Percentiles rank a stretch among this genome's conserved stretches.
Conservation (phyloP, 345 rosid genomes). For the Capsella bursapastoris region DNA sequence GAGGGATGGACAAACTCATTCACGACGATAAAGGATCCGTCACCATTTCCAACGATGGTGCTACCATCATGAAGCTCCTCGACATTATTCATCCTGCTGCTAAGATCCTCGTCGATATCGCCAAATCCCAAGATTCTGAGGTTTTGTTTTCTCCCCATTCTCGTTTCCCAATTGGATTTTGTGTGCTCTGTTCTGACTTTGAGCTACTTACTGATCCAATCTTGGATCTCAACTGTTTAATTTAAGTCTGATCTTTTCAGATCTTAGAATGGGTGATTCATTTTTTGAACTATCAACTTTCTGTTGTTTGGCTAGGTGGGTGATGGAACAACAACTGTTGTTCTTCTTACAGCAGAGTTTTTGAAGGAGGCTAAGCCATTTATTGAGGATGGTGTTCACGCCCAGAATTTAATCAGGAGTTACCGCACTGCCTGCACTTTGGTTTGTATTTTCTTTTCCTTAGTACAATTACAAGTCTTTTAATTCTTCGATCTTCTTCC, state of each 20-base stretch:
- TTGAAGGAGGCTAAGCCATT: constrained; percentile 98
- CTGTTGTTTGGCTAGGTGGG: constrained; percentile 66
- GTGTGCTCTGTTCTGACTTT: neutral
- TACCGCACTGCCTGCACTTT: constrained; percentile 78
- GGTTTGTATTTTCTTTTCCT: constrained; percentile 48
- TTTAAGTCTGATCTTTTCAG: constrained; percentile 9
- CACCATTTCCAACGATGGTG: constrained; percentile 98
- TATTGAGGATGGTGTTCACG: constrained; percentile 94
- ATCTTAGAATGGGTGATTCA: constrained; percentile 28
- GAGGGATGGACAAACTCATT: constrained; percentile 99
- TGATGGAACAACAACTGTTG: constrained; percentile 98
- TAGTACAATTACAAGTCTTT: neutral
- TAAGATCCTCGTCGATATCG: constrained; percentile 98
- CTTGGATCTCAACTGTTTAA: constrained; percentile 14
- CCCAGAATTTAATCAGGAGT: constrained; percentile 91
- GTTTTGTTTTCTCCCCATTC: constrained; percentile 43
- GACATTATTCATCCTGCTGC: constrained; percentile 96
- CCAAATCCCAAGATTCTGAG: constrained; percentile 99
- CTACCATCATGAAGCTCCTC: constrained; percentile 98
- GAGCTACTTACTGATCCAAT: constrained; percentile 13
- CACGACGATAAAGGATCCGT: constrained; percentile 93
- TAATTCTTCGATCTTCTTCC: neutral
- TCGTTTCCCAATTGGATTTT: neutral
- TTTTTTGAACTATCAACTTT: constrained; percentile 1
- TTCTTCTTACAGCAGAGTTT: constrained; percentile 91